These are phyloP conservation scores for Cenococcum geophilum DNA, from an alignment of 495 filamentous ascomycete species.

Conservation along the genomic window DNA sequence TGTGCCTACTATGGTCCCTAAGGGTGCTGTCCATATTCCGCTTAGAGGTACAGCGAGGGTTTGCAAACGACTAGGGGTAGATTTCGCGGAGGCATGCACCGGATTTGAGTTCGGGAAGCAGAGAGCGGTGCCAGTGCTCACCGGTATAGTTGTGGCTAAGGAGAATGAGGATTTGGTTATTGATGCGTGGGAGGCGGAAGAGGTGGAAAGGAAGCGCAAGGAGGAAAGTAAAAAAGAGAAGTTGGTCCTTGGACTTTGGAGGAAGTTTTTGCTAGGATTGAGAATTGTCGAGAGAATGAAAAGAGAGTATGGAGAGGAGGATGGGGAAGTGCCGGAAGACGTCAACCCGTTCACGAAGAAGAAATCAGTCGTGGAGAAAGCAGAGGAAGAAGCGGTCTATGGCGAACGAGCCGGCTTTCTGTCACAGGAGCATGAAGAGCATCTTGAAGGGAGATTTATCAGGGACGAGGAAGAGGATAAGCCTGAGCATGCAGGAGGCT, in stretches of 20 bases:
- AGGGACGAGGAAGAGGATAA: too few relatives aligned
- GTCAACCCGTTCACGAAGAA: not conserved
- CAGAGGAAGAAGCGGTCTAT: not conserved
- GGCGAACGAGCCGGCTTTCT: too few relatives aligned
- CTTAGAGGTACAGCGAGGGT: constrained; percentile 67
- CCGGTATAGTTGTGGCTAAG: constrained; percentile 80
- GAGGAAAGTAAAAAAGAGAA: constrained; percentile 79
- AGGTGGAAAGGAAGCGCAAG: constrained; percentile 67
- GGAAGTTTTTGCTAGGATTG: constrained; percentile 78
- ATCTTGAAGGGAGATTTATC: too few relatives aligned
- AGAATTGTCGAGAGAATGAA: constrained; percentile 72
- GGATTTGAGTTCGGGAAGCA: constrained; percentile 95
- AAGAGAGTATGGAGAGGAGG: constrained; percentile 59
- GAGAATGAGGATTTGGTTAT: constrained; percentile 69
- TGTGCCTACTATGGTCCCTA: constrained; percentile 84
- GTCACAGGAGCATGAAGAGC: too few relatives aligned
- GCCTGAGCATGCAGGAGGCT: too few relatives aligned
- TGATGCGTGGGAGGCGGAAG: constrained; percentile 72
- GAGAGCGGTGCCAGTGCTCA: constrained; percentile 85
- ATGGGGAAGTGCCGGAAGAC: constrained; percentile 36
- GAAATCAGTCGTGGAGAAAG: not conserved
- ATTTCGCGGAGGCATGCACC: constrained; percentile 90
- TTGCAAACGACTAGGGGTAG: constrained; percentile 76
- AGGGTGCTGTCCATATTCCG: constrained; percentile 76
- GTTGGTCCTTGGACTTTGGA: constrained; percentile 69